A percentile compares a stretch with the other conserved stretches of the same genome.
Evolutionary conservation across 768 basidiomycete genomes (phyloP).

Genomic region (Podaxis sp.): DNA sequence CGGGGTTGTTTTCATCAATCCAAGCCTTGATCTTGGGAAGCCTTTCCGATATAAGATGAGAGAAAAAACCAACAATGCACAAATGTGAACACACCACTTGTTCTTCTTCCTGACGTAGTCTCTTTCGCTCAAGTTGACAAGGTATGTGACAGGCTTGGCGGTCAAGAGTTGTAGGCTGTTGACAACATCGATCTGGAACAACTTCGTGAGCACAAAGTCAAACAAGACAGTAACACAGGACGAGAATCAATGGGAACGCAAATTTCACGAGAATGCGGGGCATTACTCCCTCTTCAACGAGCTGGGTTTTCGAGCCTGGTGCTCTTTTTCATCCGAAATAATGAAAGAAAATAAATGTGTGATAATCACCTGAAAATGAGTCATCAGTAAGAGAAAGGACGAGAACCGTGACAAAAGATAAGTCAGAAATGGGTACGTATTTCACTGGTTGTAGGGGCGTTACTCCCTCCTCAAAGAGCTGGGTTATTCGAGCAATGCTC

Average conservation of each 20-base stretch:
- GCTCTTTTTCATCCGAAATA: slow-evolving; percentile 57
- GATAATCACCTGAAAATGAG: background rate
- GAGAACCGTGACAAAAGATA: slow-evolving; percentile 23
- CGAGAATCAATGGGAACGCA: slow-evolving; percentile 35
- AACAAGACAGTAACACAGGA: background rate
- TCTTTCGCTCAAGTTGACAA: slow-evolving; percentile 93
- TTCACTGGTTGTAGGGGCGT: slow-evolving; percentile 75
- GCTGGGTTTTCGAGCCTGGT: slow-evolving; percentile 64
- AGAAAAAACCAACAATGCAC: background rate
- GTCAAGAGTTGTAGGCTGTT: slow-evolving; percentile 88
- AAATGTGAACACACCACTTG: slow-evolving; percentile 65
- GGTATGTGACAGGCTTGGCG: slow-evolving; percentile 95
- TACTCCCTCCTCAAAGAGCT: slow-evolving; percentile 96
- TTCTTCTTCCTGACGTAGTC: slow-evolving; percentile 98
- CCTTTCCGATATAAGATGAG: slow-evolving; percentile 35
- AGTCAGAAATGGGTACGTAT: slow-evolving; percentile 44
- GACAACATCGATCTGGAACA: slow-evolving; percentile 77
- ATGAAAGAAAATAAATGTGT: background rate
- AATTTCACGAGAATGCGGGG: slow-evolving; percentile 73
- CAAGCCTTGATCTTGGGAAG: slow-evolving; percentile 95
- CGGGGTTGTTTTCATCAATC: slow-evolving; percentile 96
- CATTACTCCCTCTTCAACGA: slow-evolving; percentile 94
- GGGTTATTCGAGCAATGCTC: slow-evolving; percentile 49
- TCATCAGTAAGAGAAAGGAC: background rate
- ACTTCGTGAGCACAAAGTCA: slow-evolving; percentile 2